Evolutionary conservation across 1,284 basidiomycete genomes (phyloP), one percentile per base, ranked within the genome.

Genomic region (Irpex sp.): DNA sequence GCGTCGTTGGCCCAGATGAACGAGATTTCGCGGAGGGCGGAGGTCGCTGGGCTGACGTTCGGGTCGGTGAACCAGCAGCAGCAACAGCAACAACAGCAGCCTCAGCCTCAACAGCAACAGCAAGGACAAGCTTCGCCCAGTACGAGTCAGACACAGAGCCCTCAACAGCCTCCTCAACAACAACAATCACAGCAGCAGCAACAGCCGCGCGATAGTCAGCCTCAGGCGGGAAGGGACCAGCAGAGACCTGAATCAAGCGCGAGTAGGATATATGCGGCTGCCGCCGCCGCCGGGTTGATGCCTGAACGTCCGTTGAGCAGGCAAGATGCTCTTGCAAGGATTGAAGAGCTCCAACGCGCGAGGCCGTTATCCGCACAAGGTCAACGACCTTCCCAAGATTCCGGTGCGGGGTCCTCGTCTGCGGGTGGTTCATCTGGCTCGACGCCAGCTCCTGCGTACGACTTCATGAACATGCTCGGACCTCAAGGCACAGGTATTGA

Each of bases 1-100:
- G 86, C 86, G 5, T 78, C 78, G 15, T 80, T 91, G 66, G 81
- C 84, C 67, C 88, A 91, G 73, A 88, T 93, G 85, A 91, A 86
- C 74, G 88, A 91, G 72, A 83, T 89, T 66, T 87, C 87, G 31
- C 77, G 86, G 57, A 80, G 87, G 37, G 87, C 85, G 21, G 78
- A 79, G 69, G 76, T 71, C 60, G 76, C 74, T 49, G 77, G 79
- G 3, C 72, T 77, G 78, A 73, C 76, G 48, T 81, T 84, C 74
- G 54, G 54, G 54, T n/a, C 19, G 6, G 62, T 66, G 21, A 26
- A 26, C 21, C 21, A 26, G 21, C 21, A 26, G 21, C 21, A 26
- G 21, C 21, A 26, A 26, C 21, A 26, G 21, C 21, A 26, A 26
- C 21, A 26, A 26, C 21, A 26, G 21, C 21, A 26, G 21, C 61